These are phyloP conservation scores for Mytilinidion resinicola DNA, from an alignment of 495 filamentous ascomycete genomes.

Conservation along the genomic window DNA sequence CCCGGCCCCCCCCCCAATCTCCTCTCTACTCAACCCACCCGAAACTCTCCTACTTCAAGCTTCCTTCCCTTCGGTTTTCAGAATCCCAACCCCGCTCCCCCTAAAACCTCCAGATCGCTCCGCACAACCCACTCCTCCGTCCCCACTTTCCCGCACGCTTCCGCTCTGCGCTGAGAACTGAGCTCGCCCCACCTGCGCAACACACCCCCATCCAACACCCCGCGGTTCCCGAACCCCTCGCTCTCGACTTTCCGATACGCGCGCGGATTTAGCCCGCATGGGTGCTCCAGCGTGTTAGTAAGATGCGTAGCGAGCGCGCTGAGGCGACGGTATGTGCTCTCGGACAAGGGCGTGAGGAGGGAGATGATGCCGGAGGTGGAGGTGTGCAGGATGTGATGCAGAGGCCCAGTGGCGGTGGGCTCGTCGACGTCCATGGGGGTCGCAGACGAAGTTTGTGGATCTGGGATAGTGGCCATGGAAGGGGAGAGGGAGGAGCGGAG, in stretches of 20 bases:
- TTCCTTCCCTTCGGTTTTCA: background rate
- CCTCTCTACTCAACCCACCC: no score
- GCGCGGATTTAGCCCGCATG: conserved; percentile 74
- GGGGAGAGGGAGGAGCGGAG: conserved; percentile 56
- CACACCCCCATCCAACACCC: conserved; percentile 57
- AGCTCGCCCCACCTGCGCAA: conserved; percentile 63
- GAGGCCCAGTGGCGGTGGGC: conserved; percentile 21
- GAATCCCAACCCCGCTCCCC: conserved; percentile 48
- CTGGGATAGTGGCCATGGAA: conserved; percentile 39
- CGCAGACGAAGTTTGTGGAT: conserved; percentile 33
- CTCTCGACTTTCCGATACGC: conserved; percentile 57
- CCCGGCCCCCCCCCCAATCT: no score
- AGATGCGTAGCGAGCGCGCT: conserved; percentile 77
- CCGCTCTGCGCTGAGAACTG: conserved; percentile 57
- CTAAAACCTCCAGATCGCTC: conserved; percentile 54
- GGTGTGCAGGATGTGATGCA: conserved; percentile 63
- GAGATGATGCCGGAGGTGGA: conserved; percentile 68
- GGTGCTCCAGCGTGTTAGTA: conserved; percentile 63
- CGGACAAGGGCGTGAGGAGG: conserved; percentile 68
- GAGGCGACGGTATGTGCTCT: conserved; percentile 76
- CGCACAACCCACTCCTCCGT: conserved; percentile 49
- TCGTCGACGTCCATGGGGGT: conserved; percentile 25
- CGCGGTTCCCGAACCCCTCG: conserved; percentile 49
- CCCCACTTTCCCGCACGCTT: conserved; percentile 60
- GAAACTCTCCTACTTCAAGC: no score